Base-by-base conservation (phyloP, 495 filamentous ascomycete species). In the Penicillium cinerascens region DNA sequence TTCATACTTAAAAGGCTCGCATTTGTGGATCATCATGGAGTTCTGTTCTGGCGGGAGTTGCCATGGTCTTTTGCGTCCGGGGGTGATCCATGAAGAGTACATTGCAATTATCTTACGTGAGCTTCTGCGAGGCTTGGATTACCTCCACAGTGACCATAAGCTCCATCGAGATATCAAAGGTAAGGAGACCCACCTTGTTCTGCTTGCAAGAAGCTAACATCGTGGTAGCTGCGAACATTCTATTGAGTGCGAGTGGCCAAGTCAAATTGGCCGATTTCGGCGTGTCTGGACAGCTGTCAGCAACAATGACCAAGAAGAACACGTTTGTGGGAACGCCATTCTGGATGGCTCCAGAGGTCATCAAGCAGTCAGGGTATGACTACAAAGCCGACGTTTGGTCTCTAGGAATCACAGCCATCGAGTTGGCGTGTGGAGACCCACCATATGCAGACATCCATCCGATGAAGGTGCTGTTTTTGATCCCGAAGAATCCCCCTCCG, bases 331-430 rank as follows among this genome's bases (percentile, higher is more conserved):
- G 93, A 13, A 97, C 93, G 2, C 93, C 93, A 0, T 98, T 97
- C 71, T 98, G 93, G 93, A 98, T 98, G 93, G 93, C 93, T 4
- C 93, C 93, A 8, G 93, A 98, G 68, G 93, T 98, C 26, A 98
- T 98, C 69, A 96, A 96, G 74, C 91, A 96, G 66, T 93, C 89
- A 45, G 93, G 93, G 37, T 98, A 98, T 70, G 92, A 97, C 61
- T 91, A 95, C 72, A 98, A 97, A 73, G 95, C 93, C 6, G 93
- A 98, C 65, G 96, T 98, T 51, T 98, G 93, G 93, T 97, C 95
- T 21, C 74, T 98, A n/a, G 93, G 93, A 10, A 97, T 98, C 61
- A 97, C 93, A 0, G 92, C 93, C 4, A 83, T 98, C 47, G 93
- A 98, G 64, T 70, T 98, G 53, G 92, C 91, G 39, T 86, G 86